Percentiles rank a stretch among this genome's conserved stretches.
Conservation (phyloP, 2,329 filamentous ascomycete genomes). For the Paecilomyces niveus region DNA sequence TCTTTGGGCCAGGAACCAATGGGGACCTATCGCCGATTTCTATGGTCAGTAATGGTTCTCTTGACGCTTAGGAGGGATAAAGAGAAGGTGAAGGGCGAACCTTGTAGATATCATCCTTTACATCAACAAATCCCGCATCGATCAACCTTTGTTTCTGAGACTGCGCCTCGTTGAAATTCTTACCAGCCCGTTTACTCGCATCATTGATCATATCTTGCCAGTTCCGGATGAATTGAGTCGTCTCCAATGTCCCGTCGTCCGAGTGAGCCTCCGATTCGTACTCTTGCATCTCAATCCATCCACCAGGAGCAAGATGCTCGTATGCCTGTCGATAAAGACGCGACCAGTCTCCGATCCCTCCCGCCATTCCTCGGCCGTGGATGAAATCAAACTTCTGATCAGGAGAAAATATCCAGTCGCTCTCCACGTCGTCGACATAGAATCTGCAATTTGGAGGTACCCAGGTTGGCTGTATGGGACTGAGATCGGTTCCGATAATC, state of each 20-base stretch:
- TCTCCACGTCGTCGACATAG: slow-evolving; percentile 25
- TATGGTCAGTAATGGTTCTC: not conserved
- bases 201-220: slow-evolving; percentile 16
- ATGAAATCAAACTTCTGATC: slow-evolving; percentile 22
- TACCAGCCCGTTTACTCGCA: slow-evolving; percentile 13
- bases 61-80: not conserved
- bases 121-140: slow-evolving; percentile 25
- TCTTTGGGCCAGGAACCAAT: slow-evolving; percentile 25
- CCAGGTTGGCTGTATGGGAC: slow-evolving; percentile 31
- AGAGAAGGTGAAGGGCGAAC: slow-evolving; percentile 1
- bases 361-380: slow-evolving; percentile 20
- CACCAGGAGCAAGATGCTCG: slow-evolving; percentile 19
- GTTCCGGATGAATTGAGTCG: slow-evolving; percentile 12
- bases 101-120: slow-evolving; percentile 20
- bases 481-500: slow-evolving; percentile 31
- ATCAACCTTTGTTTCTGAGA: slow-evolving; percentile 19
- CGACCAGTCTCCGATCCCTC: slow-evolving; percentile 16
- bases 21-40: slow-evolving; percentile 12
- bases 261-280: slow-evolving; percentile 15
- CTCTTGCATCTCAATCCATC: slow-evolving; percentile 22
- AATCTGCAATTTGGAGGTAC: slow-evolving; percentile 25
- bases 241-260: slow-evolving; percentile 11
- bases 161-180: slow-evolving; percentile 17
- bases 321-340: slow-evolving; percentile 14
- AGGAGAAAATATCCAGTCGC: slow-evolving; percentile 16